Evolutionary conservation across 345 rosid species (phyloP).

Genomic region (Brassica juncea): DNA sequence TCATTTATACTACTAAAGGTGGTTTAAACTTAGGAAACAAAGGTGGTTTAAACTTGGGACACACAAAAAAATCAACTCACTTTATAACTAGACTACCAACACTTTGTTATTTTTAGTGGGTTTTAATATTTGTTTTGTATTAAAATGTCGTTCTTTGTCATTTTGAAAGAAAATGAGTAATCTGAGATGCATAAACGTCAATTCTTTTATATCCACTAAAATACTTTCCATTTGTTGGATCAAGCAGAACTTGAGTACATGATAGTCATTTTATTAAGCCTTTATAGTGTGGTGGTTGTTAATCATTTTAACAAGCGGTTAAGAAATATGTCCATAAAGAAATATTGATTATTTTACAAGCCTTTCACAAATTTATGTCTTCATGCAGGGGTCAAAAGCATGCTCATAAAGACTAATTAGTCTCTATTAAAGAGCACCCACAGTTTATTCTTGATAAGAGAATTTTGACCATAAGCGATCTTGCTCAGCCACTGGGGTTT

Average conservation of each 20-base stretch:
- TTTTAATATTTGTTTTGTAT: background rate
- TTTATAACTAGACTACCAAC: background rate
- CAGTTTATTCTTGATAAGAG: background rate
- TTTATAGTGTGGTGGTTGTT: background rate
- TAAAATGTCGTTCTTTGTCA: background rate
- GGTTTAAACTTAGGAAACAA: background rate
- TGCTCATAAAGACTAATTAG: background rate
- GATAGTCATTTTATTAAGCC: background rate
- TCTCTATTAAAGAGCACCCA: background rate
- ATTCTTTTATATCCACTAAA: background rate
- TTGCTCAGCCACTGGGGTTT: background rate
- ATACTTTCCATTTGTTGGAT: background rate
- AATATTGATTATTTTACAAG: too few relatives aligned
- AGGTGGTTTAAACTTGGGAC: background rate
- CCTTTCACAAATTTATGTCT: background rate
- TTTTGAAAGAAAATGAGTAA: background rate
- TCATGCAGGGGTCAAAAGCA: background rate
- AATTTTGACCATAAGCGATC: background rate
- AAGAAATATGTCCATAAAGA: background rate
- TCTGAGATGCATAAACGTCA: background rate
- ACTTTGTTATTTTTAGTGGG: background rate
- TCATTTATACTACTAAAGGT: background rate
- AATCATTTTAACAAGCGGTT: background rate
- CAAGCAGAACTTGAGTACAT: background rate
- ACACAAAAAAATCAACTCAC: background rate